phyloP scores from a whole-genome alignment of 139 green algal genomes.

The Chlorella sp. region DNA sequence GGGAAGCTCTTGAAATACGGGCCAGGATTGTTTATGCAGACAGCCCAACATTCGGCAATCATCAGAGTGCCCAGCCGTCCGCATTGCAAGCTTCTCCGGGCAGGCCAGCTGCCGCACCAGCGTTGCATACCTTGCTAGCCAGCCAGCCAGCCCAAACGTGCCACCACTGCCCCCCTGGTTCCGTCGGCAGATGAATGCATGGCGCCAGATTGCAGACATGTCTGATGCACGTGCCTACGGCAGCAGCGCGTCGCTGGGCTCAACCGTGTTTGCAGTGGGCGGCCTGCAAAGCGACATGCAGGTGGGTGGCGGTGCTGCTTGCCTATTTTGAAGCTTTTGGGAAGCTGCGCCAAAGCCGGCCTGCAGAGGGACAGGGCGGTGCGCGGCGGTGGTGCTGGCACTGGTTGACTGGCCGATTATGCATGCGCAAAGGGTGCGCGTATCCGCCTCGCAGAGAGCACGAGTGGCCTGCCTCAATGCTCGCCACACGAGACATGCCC shows the following conservation, averaged over 20 bases:
- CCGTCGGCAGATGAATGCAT: constrained; percentile 4
- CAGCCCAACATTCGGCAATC: too few relatives aligned
- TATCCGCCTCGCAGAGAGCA: too few relatives aligned
- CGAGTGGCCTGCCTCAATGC: too few relatives aligned
- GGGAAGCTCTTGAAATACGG: too few relatives aligned
- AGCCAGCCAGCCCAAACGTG: background rate
- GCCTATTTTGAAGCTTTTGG: too few relatives aligned
- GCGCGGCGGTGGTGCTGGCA: too few relatives aligned
- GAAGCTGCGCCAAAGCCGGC: too few relatives aligned
- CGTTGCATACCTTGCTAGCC: background rate
- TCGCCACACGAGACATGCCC: too few relatives aligned
- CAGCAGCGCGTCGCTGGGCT: constrained; percentile 11
- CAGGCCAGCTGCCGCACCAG: background rate
- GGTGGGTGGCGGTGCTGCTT: background rate
- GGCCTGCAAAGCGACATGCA: constrained; percentile 47
- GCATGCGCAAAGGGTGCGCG: background rate
- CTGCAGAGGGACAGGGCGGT: too few relatives aligned
- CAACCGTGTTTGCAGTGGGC: constrained; percentile 33
- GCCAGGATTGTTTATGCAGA: too few relatives aligned
- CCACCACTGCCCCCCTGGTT: too few relatives aligned
- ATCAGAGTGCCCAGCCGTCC: background rate
- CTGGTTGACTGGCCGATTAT: too few relatives aligned
- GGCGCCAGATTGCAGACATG: constrained; percentile 35
- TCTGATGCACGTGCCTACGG: constrained; percentile 36
- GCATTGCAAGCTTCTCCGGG: background rate